These are phyloP conservation scores for Exophiala bonariae DNA, from an alignment of 2,329 filamentous ascomycete genomes.

Conservation along the genomic window DNA sequence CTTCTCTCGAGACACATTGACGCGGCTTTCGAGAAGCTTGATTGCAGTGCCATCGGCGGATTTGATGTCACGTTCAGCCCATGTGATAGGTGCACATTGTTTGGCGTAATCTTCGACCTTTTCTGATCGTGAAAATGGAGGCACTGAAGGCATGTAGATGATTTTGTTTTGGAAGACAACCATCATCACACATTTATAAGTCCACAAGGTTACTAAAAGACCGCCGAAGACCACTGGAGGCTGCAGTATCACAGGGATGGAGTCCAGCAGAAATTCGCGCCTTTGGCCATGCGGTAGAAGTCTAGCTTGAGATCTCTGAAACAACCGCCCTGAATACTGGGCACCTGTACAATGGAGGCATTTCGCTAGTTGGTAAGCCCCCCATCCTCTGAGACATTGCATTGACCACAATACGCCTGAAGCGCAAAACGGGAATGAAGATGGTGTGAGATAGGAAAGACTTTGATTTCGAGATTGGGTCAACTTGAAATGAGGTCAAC, in stretches of 20 bases:
- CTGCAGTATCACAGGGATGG: conserved; percentile 52
- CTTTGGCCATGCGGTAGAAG: background rate
- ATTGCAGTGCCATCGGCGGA: conserved; percentile 67
- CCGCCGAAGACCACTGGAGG: conserved; percentile 68
- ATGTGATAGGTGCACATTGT: conserved; percentile 62
- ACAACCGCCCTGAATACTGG: background rate
- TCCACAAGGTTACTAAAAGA: conserved; percentile 64
- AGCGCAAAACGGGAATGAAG: background rate
- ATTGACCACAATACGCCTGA: background rate
- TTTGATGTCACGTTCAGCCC: conserved; percentile 63
- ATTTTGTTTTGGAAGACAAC: conserved; percentile 78
- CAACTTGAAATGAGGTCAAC: too few species aligned
- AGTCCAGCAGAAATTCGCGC: conserved; percentile 20
- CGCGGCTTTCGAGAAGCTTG: conserved; percentile 55
- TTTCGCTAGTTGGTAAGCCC: background rate
- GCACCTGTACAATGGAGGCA: background rate
- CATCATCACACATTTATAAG: conserved; percentile 69
- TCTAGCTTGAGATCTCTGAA: too few species aligned
- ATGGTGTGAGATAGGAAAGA: too few species aligned
- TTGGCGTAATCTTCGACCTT: conserved; percentile 63
- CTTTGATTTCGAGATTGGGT: too few species aligned
- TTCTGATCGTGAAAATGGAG: conserved; percentile 68
- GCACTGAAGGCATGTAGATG: conserved; percentile 76
- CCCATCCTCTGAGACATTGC: conserved; percentile 2
- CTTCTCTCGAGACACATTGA: background rate